A percentile compares a stretch with the other conserved stretches of the same genome.
These are phyloP conservation scores for Porpolomopsis calyptriformis DNA, from an alignment of 768 basidiomycete species.

Conservation along the genomic window DNA sequence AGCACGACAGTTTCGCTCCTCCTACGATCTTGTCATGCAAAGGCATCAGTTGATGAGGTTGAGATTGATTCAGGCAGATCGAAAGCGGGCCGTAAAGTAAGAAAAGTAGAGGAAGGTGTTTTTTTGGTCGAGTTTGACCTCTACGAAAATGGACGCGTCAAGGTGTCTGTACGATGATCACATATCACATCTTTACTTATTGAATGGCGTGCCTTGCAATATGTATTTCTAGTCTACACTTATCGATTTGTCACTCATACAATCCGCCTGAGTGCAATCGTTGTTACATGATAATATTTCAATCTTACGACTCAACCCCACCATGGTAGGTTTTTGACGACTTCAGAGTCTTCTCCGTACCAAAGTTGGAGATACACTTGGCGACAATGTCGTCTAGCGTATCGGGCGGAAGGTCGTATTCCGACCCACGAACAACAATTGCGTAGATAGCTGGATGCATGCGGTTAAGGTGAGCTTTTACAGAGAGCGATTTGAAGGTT, in stretches of 20 bases:
- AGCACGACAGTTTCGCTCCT: conserved; percentile 11
- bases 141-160: conserved; percentile 15
- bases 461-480: conserved; percentile 4
- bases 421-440: conserved; percentile 59
- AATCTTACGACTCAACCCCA: no score
- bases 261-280: no score
- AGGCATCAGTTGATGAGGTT: conserved; percentile 7
- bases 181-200: no score
- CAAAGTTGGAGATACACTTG: conserved; percentile 30
- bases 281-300: no score
- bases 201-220: no score
- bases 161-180: conserved; percentile 10
- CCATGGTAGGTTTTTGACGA: no score
- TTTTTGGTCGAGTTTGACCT: conserved; percentile 17
- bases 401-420: conserved; percentile 59
- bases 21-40: conserved; percentile 8
- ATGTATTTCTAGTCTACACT: not conserved
- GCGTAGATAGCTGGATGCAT: conserved; percentile 52
- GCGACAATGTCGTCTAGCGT: conserved; percentile 61
- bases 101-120: conserved; percentile 10
- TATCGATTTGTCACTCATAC: no score
- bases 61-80: conserved; percentile 20
- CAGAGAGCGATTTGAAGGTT: conserved; percentile 12
- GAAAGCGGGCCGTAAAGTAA: conserved; percentile 12
- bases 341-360: not conserved